phyloP scores from a whole-genome alignment of 169 alveolate species.

The Plasmodium reichenowi region DNA sequence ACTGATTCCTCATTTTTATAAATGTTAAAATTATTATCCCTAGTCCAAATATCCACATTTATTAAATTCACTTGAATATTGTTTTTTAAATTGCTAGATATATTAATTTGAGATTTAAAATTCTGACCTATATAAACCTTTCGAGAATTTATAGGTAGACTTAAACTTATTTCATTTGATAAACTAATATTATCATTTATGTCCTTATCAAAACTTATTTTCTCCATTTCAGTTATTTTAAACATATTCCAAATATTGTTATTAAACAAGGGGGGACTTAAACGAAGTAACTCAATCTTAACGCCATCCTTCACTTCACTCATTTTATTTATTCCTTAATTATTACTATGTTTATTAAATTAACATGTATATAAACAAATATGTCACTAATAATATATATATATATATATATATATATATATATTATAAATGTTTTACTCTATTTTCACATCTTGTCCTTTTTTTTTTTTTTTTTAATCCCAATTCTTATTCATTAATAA shows the following conservation, averaged over 20 bases:
- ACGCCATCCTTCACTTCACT: conserved; percentile 64
- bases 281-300: conserved; percentile 57
- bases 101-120: conserved; percentile 39
- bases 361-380: neutral
- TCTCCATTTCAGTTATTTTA: conserved; percentile 34
- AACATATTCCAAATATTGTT: conserved; percentile 62
- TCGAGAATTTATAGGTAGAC: conserved; percentile 51
- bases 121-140: conserved; percentile 52
- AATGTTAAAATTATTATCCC: conserved; percentile 34
- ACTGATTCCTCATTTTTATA: conserved; percentile 30
- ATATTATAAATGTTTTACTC: neutral
- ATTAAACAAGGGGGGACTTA: conserved; percentile 30
- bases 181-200: conserved; percentile 30
- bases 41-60: conserved; percentile 42
- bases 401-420: neutral
- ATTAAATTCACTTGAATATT: conserved; percentile 37
- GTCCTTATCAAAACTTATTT: conserved; percentile 29
- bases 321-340: conserved; percentile 18
- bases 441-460: conserved; percentile 1
- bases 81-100: conserved; percentile 60
- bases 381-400: neutral
- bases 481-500: no score
- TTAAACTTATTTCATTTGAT: conserved; percentile 61
- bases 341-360: no score
- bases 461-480: neutral